Base-by-base conservation (phyloP, 202 grass and related monocot species). In the Carex arenaria region DNA sequence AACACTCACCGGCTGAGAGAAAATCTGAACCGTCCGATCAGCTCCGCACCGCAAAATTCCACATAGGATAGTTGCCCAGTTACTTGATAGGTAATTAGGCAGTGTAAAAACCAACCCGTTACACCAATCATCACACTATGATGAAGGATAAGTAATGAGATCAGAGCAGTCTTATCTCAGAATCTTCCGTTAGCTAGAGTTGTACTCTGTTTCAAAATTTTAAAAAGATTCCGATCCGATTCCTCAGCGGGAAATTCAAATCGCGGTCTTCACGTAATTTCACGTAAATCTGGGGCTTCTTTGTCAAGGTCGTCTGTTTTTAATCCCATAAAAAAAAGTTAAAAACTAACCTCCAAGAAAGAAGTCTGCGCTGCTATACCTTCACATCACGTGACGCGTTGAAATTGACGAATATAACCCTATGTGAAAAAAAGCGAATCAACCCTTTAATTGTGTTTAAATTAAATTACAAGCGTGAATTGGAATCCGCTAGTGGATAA, bases 161-260 rank as follows among this genome's bases (percentile, higher is more conserved):
- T 19, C 51, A 78, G 9, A 56, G 51, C 14, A 76, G 49, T 76
- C 23, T 53, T 53, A 73, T 34, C 51, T 76, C 26, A 26, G 73
- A 78, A 78, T 78, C 73, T 59, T 78, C 73, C 73, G 73, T 75
- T 75, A 32, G 67, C 67, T 15, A 34, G 69, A 23, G 19, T 52
- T 38, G 73, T 78, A 78, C 73, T 78, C 30, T 11, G 53, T 78
- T 77, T 78, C 73, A 78, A 78, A 76, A 57, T 76, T 76, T 76
- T 76, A 76, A 57, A 76, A 78, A 78, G 73, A 78, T 78, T 59
- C 73, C 73, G 73, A 78, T 78, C 73, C 31, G 73, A 78, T 78
- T 78, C 73, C 8, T 78, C 73, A 85, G 84, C 84, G 84, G 84
- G 84, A 85, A 85, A 78, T 85, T 85, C 84, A 85, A 85, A 85